These are phyloP conservation scores for Microcera coccophila DNA, from an alignment of 2,329 filamentous ascomycete species.

Conservation along the genomic window DNA sequence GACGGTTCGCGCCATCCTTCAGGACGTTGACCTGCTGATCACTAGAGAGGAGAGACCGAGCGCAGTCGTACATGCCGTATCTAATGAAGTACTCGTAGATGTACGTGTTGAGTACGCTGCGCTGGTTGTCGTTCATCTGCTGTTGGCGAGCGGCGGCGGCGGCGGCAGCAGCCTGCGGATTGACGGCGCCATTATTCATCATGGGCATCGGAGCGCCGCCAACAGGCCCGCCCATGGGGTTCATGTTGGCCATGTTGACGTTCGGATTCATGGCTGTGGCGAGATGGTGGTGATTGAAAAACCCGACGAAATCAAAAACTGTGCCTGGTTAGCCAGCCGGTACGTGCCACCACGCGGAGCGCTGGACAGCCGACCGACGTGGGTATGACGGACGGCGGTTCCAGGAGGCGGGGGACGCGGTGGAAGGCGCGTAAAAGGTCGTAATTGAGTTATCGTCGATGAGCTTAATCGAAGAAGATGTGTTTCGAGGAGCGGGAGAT, in stretches of 20 bases:
- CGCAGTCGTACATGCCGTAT: constrained; percentile 78
- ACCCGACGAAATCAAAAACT: constrained; percentile 21
- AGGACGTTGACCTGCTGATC: constrained; percentile 63
- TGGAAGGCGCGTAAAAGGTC: constrained; percentile 21
- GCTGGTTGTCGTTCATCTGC: constrained; percentile 45
- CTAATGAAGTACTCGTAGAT: constrained; percentile 91
- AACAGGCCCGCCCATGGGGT: constrained; percentile 63
- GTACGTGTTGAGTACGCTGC: constrained; percentile 71
- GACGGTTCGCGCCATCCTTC: constrained; percentile 66
- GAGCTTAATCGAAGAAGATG: neutral
- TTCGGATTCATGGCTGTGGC: constrained; percentile 54
- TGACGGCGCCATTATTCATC: constrained; percentile 57
- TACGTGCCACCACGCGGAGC: constrained; percentile 33
- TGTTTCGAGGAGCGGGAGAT: neutral
- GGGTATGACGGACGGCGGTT: constrained; percentile 30
- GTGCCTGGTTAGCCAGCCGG: constrained; percentile 32
- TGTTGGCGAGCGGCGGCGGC: constrained; percentile 32
- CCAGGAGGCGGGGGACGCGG: constrained; percentile 27
- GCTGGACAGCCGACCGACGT: constrained; percentile 32
- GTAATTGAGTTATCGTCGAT: neutral
- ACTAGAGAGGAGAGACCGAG: constrained; percentile 66
- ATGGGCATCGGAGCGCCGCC: constrained; percentile 59
- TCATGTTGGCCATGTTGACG: constrained; percentile 65
- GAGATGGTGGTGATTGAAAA: constrained; percentile 16
- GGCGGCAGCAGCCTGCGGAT: constrained; percentile 31